Evolutionary conservation across 495 filamentous ascomycete genomes (phyloP), one percentile per base, ranked within the genome.

Genomic region (Oleoguttula mirabilis): DNA sequence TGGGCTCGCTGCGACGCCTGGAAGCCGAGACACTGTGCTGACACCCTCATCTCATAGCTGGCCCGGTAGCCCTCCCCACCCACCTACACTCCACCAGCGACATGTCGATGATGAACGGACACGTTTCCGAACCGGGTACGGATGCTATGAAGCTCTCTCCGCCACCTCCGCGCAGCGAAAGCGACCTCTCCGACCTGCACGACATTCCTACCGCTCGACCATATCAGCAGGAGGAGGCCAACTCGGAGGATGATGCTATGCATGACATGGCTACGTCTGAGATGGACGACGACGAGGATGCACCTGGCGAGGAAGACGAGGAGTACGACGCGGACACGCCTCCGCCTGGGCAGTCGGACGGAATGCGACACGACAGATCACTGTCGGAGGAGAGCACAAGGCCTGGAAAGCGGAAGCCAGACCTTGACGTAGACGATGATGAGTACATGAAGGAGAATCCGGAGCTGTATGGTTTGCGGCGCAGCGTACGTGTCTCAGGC

Each of bases 391-490:
- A 77, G 45, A 75, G 76, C 23, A 66, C 66, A 30, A 72, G 72
- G 51, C 72, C 73, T 30, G 58, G 71, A 19, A 94, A 94, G 69
- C 77, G 85, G 52, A 94, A 88, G 66, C 71, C 73, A 17, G 68
- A 69, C 28, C 71, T 73, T 19, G 68, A 69, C 28, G 64, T 66
- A 19, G 72, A 78, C 16, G 80, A 82, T 32, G 84, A 92, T 21
- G 80, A 88, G 17, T 83, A 76, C 52, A 94, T 94, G 50, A 69
- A 76, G 48, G 78, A 85, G 55, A 87, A 98, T 58, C 90, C 90
- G n/a, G 90, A 95, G 57, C 66, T 98, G 15, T 98, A 95, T 64
- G 90, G 88, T 14, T 68, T 99, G 36, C 74, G 90, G 47, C 73
- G 90, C 57, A 98, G 90, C 66, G 87, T 87, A 77, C 42, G 80